phyloP scores from a whole-genome alignment of 116 monocot species.

The Zostera marina region DNA sequence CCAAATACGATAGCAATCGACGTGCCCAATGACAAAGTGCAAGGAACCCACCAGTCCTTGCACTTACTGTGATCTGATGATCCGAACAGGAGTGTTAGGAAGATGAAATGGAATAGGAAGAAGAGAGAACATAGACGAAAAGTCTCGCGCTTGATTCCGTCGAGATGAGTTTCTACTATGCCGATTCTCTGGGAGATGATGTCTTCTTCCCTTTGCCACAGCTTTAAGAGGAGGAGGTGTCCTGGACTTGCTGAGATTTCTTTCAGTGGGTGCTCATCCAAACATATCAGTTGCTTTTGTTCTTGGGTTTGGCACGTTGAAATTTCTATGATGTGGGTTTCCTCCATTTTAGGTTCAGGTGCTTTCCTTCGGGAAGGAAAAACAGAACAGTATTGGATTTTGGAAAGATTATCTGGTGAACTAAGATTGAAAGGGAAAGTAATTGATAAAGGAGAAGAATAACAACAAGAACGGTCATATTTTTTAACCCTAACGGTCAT shows the following conservation, averaged over 20 bases:
- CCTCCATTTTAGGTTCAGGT: slow-evolving; percentile 7
- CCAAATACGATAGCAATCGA: slow-evolving; percentile 37
- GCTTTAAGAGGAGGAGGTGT: slow-evolving; percentile 80
- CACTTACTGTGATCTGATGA: slow-evolving; percentile 9
- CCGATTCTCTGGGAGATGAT: slow-evolving; percentile 20
- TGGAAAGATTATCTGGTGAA: not conserved
- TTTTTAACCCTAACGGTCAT: not conserved
- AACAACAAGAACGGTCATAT: not conserved
- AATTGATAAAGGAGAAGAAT: not conserved
- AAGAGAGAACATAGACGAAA: slow-evolving; percentile 67
- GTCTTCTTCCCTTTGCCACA: slow-evolving; percentile 64
- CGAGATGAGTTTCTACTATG: slow-evolving; percentile 32
- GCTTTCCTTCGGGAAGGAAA: not conserved
- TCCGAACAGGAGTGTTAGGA: slow-evolving; percentile 52
- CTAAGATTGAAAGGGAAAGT: not conserved
- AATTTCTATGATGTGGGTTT: slow-evolving; percentile 27
- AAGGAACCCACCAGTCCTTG: slow-evolving; percentile 57
- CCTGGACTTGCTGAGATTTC: slow-evolving; percentile 73
- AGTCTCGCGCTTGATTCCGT: slow-evolving; percentile 37
- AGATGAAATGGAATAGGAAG: slow-evolving; percentile 77
- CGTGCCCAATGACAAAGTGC: slow-evolving; percentile 36
- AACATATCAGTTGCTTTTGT: not conserved
- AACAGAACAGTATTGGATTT: not conserved
- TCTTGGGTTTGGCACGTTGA: not conserved
- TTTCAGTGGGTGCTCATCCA: slow-evolving; percentile 47